A percentile compares a stretch with the other conserved stretches of the same genome.
Conservation (phyloP, 2,329 filamentous ascomycete species). For the Neopestalotiopsis sp. region DNA sequence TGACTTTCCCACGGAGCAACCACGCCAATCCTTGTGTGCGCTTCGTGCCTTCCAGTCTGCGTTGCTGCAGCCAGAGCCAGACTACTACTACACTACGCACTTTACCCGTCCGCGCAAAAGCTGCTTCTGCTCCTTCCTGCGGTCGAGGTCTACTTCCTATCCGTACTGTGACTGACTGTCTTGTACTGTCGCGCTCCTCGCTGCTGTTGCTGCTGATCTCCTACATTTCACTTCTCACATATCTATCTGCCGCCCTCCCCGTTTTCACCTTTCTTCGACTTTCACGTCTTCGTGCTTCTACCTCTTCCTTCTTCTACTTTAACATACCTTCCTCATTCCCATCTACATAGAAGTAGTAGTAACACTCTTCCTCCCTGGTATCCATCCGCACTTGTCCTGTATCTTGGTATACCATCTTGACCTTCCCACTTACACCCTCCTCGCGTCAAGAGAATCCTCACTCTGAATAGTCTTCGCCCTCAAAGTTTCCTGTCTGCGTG, state of each 20-base stretch:
- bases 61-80: not conserved
- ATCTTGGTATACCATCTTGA: not conserved
- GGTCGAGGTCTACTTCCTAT: not conserved
- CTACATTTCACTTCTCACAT: slow-evolving; percentile 26
- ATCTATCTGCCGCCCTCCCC: slow-evolving; percentile 9
- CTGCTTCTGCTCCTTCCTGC: not conserved
- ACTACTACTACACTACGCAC: no score
- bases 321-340: not conserved
- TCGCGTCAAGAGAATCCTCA: slow-evolving; percentile 17
- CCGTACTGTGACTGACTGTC: not conserved
- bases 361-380: slow-evolving; percentile 24
- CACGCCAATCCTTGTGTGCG: slow-evolving; percentile 17
- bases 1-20: slow-evolving; percentile 12
- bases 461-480: slow-evolving; percentile 3
- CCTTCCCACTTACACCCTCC: slow-evolving; percentile 14
- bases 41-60: not conserved
- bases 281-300: not conserved
- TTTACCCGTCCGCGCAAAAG: not conserved
- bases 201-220: slow-evolving; percentile 29
- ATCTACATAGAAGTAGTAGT: no score
- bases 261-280: not conserved
- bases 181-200: not conserved
- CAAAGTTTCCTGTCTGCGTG: not conserved
- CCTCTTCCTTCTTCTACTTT: not conserved
- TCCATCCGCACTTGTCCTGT: slow-evolving; percentile 23